Conservation (phyloP, 2,329 filamentous ascomycete genomes). For the Sporothrix pallida region DNA sequence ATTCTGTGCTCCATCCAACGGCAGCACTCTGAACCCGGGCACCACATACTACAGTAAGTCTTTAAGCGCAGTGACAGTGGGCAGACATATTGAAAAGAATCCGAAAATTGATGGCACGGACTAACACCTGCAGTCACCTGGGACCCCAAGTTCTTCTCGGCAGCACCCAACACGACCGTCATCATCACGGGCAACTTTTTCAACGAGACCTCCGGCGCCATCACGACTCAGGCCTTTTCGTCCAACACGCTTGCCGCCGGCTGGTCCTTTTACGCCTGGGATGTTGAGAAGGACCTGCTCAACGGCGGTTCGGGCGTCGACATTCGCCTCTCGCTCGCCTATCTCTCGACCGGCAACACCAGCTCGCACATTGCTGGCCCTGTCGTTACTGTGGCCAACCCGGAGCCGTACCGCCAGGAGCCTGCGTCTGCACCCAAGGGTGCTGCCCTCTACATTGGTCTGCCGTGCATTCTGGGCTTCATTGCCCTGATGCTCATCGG, state of each 20-base stretch:
- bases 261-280: slow-evolving; percentile 57
- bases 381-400: slow-evolving; percentile 50
- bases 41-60: slow-evolving; percentile 59
- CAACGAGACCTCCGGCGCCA: slow-evolving; percentile 46
- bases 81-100: too few relatives aligned
- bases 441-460: slow-evolving; percentile 57
- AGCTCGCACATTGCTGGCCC: slow-evolving; percentile 49
- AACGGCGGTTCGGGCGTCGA: slow-evolving; percentile 50
- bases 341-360: slow-evolving; percentile 44
- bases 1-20: slow-evolving; percentile 57
- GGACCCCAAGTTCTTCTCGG: slow-evolving; percentile 59
- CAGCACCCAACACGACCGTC: slow-evolving; percentile 48
- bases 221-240: slow-evolving; percentile 44
- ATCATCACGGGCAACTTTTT: slow-evolving; percentile 49
- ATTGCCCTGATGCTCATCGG: slow-evolving; percentile 58
- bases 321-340: slow-evolving; percentile 55
- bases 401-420: slow-evolving; percentile 44
- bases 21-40: slow-evolving; percentile 52
- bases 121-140: slow-evolving; percentile 56
- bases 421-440: slow-evolving; percentile 46
- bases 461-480: slow-evolving; percentile 58
- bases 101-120: too few relatives aligned
- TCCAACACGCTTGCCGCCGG: slow-evolving; percentile 47
- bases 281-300: slow-evolving; percentile 49
- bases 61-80: too few relatives aligned